phyloP scores from a whole-genome alignment of 768 basidiomycete species.

The Trametes villosa region DNA sequence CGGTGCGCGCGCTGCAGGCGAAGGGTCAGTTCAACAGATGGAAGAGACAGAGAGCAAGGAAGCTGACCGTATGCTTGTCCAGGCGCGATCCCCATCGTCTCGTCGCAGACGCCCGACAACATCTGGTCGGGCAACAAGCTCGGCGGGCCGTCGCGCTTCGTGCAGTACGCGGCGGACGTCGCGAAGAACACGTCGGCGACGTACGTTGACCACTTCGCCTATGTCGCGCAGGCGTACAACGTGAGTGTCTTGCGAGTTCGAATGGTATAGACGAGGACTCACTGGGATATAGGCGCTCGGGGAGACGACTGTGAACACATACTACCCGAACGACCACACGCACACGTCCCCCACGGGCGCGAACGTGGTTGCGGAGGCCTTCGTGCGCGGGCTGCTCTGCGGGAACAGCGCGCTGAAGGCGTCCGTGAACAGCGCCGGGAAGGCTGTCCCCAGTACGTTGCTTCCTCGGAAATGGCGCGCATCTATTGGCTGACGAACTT shows the following conservation, averaged over 20 bases:
- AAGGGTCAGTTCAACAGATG: too few relatives aligned
- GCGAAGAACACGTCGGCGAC: conserved; percentile 42
- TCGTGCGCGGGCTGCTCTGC: conserved; percentile 50
- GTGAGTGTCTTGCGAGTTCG: too few relatives aligned
- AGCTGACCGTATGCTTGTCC: too few relatives aligned
- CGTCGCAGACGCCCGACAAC: conserved; percentile 53
- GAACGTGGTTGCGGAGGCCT: conserved; percentile 51
- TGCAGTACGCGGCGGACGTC: conserved; percentile 46
- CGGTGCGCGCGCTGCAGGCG: conserved; percentile 43
- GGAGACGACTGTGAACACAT: conserved; percentile 42
- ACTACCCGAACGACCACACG: conserved; percentile 51
- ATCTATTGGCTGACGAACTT: too few relatives aligned
- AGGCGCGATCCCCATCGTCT: conserved; percentile 52
- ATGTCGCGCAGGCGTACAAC: conserved; percentile 40
- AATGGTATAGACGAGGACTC: too few relatives aligned
- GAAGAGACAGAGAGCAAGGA: too few relatives aligned
- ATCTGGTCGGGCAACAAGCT: conserved; percentile 44
- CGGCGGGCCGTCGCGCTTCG: conserved; percentile 47
- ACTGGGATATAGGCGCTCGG: conserved; percentile 45
- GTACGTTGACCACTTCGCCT: conserved; percentile 52
- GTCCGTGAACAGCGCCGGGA: neutral
- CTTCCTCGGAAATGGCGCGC: too few relatives aligned
- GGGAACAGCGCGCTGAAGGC: conserved; percentile 19
- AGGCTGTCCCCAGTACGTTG: too few relatives aligned
- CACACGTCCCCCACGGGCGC: conserved; percentile 49